Percentiles rank a stretch among this genome's conserved stretches.
phyloP scores from a whole-genome alignment of 352 stramenopile species.

The Phytophthora macrochlamydospora region DNA sequence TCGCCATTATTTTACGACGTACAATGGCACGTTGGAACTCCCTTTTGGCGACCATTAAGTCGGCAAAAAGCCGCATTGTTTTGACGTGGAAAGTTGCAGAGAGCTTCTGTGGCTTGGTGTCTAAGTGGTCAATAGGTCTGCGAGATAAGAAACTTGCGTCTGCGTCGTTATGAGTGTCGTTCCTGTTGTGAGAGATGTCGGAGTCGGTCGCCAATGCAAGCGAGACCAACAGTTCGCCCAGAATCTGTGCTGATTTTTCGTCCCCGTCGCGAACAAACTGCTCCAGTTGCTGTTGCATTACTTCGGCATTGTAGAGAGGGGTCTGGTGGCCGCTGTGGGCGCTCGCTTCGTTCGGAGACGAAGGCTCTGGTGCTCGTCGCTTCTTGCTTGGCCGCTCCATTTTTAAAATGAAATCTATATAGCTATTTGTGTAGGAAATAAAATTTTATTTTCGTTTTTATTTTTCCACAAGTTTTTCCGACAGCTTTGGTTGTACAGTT shows the following conservation, averaged over 20 bases:
- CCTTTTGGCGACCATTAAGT: conserved; percentile 69
- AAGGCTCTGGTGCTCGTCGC: conserved; percentile 27
- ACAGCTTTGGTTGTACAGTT: too few species aligned
- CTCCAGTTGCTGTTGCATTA: conserved; percentile 70
- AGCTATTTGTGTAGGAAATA: not conserved
- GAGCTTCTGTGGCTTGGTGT: conserved; percentile 6
- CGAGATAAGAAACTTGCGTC: conserved; percentile 24
- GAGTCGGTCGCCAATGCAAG: conserved; percentile 37
- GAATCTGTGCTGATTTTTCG: conserved; percentile 63
- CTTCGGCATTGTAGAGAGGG: conserved; percentile 37
- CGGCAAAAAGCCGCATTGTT: conserved; percentile 61
- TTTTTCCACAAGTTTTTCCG: too few species aligned
- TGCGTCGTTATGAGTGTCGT: not conserved
- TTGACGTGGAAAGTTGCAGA: conserved; percentile 59
- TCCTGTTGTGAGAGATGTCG: conserved; percentile 6
- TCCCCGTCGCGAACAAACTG: conserved; percentile 53
- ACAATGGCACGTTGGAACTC: conserved; percentile 82
- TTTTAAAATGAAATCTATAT: conserved; percentile 14
- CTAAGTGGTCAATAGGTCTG: not conserved
- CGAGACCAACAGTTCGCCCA: conserved; percentile 67
- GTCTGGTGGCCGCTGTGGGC: conserved; percentile 1
- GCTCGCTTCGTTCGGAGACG: not conserved
- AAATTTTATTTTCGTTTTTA: too few species aligned
- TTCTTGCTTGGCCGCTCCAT: conserved; percentile 40
- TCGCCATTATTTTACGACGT: conserved; percentile 14